Percentiles rank a stretch among this genome's conserved stretches.
These are phyloP conservation scores for Chamaecrista fasciculata DNA, from an alignment of 306 rosid genomes.

Conservation along the genomic window DNA sequence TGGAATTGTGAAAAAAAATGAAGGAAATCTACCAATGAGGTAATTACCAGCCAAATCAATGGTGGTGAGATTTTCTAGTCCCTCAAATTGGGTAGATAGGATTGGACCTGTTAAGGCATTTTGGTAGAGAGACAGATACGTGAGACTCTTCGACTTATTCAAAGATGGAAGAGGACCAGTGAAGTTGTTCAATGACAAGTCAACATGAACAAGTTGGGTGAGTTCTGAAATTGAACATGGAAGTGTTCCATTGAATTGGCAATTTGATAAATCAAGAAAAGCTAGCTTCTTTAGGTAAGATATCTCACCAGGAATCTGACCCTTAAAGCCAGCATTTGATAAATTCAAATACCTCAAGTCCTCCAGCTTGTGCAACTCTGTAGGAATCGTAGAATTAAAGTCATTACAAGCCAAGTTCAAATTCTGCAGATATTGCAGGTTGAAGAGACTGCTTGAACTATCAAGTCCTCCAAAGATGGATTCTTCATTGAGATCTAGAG, in stretches of 20 bases:
- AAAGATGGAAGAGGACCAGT: constrained; percentile 36
- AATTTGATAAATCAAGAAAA: constrained; percentile 42
- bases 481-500: neutral
- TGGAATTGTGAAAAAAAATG: constrained; percentile 20
- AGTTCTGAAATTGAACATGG: constrained; percentile 26
- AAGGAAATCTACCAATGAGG: constrained; percentile 21
- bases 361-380: neutral
- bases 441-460: neutral
- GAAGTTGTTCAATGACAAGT: constrained; percentile 35
- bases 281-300: constrained; percentile 27
- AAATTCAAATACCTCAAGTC: constrained; percentile 32
- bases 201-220: constrained; percentile 28
- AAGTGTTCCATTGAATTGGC: too few species aligned
- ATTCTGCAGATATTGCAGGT: neutral
- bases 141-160: constrained; percentile 24
- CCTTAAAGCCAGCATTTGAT: constrained; percentile 35
- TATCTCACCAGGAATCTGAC: constrained; percentile 33
- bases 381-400: constrained; percentile 15
- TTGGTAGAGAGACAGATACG: constrained; percentile 6
- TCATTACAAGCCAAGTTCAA: constrained; percentile 17
- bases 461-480: neutral
- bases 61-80: neutral
- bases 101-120: constrained; percentile 17
- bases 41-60: neutral
- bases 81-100: constrained; percentile 7